Evolutionary conservation across 2,329 filamentous ascomycete genomes (phyloP).

Genomic region (Colletotrichum sidae): DNA sequence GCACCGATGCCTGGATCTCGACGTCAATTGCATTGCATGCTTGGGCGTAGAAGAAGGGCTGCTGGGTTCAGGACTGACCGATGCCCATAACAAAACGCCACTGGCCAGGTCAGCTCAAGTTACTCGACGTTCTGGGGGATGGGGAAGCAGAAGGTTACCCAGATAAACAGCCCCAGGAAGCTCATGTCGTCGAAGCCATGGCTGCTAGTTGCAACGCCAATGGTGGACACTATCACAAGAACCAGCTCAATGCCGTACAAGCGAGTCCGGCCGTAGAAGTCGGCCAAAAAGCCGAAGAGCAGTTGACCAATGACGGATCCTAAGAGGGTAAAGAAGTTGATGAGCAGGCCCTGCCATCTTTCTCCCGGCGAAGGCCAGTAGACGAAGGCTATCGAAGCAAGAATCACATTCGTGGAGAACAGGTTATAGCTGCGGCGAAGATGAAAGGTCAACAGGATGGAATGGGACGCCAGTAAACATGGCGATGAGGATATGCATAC

Average conservation of each 20-base stretch:
- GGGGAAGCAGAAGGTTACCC: conserved; percentile 46
- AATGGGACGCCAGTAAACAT: background rate
- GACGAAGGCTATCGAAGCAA: conserved; percentile 64
- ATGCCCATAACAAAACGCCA: conserved; percentile 68
- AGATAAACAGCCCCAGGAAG: conserved; percentile 62
- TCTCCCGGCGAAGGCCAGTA: conserved; percentile 60
- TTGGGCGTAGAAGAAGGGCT: background rate
- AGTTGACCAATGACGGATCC: conserved; percentile 65
- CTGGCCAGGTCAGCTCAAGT: conserved; percentile 37
- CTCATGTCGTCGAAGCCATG: conserved; percentile 61
- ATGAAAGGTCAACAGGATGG: background rate
- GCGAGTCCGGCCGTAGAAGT: conserved; percentile 65
- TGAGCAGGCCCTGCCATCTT: conserved; percentile 58
- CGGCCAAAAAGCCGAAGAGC: conserved; percentile 65
- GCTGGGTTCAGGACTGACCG: conserved; percentile 45
- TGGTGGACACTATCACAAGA: conserved; percentile 68
- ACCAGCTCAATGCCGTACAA: conserved; percentile 68
- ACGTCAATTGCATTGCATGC: background rate
- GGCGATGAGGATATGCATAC: conserved; percentile 48
- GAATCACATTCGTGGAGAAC: conserved; percentile 66
- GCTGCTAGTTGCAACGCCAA: conserved; percentile 65
- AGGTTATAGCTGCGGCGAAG: conserved; percentile 59
- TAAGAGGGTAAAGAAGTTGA: conserved; percentile 64
- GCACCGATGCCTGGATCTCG: conserved; percentile 59
- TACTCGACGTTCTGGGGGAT: background rate